phyloP scores from a whole-genome alignment of 495 filamentous ascomycete genomes.

The Terfezia claveryi region DNA sequence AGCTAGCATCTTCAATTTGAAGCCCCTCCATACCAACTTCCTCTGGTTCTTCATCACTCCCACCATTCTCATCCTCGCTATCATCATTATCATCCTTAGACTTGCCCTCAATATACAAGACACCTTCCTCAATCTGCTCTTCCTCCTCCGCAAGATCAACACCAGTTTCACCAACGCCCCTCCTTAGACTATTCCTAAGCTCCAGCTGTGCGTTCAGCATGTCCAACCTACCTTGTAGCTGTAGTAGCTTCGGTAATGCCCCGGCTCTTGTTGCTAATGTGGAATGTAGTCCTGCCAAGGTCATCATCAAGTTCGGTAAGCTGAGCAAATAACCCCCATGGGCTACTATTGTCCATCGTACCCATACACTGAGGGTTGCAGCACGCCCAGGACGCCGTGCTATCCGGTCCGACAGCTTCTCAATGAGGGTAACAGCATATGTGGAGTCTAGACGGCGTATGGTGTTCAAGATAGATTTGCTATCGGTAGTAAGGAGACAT shows the following conservation, averaged over 20 bases:
- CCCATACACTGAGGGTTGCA: conserved; percentile 80
- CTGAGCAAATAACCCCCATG: conserved; percentile 80
- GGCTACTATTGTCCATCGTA: conserved; percentile 85
- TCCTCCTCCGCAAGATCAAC: conserved; percentile 35
- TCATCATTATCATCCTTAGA: conserved; percentile 18
- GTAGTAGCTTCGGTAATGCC: conserved; percentile 56
- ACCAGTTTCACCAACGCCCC: conserved; percentile 22
- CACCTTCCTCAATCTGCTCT: conserved; percentile 36
- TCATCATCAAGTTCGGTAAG: conserved; percentile 53
- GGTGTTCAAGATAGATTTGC: conserved; percentile 55
- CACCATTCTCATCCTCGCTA: conserved; percentile 24
- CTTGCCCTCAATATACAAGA: conserved; percentile 77
- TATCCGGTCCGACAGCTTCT: conserved; percentile 68
- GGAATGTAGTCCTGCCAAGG: conserved; percentile 51
- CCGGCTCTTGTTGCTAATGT: conserved; percentile 70
- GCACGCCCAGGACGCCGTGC: conserved; percentile 72
- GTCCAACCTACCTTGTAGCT: conserved; percentile 84
- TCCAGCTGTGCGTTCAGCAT: conserved; percentile 74
- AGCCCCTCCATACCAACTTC: conserved; percentile 23
- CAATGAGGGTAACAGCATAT: conserved; percentile 52
- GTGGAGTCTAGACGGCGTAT: conserved; percentile 74
- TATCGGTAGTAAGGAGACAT: conserved; percentile 60
- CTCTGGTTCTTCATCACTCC: conserved; percentile 21
- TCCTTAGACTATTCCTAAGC: conserved; percentile 38
- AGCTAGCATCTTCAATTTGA: conserved; percentile 17